Evolutionary conservation across 2,329 filamentous ascomycete species (phyloP).

Genomic region (Ophiostoma ulmi): DNA sequence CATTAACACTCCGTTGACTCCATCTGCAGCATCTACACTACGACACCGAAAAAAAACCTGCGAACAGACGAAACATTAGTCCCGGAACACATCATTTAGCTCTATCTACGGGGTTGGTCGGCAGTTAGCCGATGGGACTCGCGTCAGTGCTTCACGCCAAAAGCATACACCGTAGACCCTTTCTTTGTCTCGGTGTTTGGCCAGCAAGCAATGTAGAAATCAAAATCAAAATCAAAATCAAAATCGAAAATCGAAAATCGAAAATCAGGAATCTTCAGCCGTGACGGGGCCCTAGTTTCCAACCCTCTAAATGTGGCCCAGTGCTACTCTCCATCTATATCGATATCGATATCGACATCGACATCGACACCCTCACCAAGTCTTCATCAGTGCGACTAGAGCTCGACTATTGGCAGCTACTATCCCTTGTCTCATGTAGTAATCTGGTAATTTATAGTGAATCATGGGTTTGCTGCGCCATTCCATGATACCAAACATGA

Average conservation of each 20-base stretch:
- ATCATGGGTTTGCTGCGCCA: neutral
- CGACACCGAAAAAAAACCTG: neutral
- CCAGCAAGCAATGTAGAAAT: neutral
- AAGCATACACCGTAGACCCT: neutral
- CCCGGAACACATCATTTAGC: neutral
- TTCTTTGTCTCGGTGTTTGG: neutral
- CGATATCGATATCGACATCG: neutral
- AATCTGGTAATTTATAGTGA: neutral
- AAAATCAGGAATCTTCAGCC: neutral
- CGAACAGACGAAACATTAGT: neutral
- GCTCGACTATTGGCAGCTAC: neutral
- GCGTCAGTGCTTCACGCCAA: conserved; percentile 2
- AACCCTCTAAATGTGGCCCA: neutral
- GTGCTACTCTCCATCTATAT: neutral
- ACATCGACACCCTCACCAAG: neutral
- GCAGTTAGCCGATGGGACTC: neutral
- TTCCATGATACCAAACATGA: neutral
- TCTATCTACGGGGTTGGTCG: neutral
- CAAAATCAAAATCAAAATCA: too few relatives aligned
- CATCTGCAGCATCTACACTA: too few relatives aligned
- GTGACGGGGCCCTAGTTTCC: neutral
- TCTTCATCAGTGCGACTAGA: neutral
- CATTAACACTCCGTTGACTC: too few relatives aligned
- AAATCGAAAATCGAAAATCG: neutral
- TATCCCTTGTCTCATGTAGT: neutral